Percentiles rank a stretch among this genome's conserved stretches.
phyloP scores from a whole-genome alignment of 2,329 filamentous ascomycete species.

The Tothia fuscella region DNA sequence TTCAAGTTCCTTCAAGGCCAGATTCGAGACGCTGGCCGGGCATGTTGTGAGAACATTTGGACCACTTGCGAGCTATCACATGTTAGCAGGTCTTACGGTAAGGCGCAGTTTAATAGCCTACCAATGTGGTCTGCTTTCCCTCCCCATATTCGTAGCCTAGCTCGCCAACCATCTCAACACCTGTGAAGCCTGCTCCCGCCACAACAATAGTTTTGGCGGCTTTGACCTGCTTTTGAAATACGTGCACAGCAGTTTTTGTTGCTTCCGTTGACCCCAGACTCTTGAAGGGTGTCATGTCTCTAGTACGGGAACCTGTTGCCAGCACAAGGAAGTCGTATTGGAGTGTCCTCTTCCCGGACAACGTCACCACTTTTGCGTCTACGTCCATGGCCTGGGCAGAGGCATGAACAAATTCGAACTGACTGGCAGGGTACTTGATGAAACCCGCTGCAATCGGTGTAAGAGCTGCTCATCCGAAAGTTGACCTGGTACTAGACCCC shows the following conservation, averaged over 20 bases:
- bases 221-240: conserved; percentile 27
- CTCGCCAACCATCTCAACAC: conserved; percentile 41
- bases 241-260: conserved; percentile 29
- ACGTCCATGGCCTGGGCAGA: conserved; percentile 35
- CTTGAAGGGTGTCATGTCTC: conserved; percentile 40
- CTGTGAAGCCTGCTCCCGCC: conserved; percentile 40
- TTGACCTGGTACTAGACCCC: conserved; percentile 37
- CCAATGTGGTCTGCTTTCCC: conserved; percentile 31
- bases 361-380: conserved; percentile 29
- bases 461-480: conserved; percentile 33
- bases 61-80: neutral
- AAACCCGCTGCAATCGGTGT: conserved; percentile 33
- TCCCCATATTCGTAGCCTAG: conserved; percentile 37
- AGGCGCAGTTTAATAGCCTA: neutral
- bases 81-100: neutral
- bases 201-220: conserved; percentile 39
- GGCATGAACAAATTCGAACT: conserved; percentile 43
- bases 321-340: conserved; percentile 43
- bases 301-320: conserved; percentile 40
- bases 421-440: conserved; percentile 32
- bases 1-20: neutral
- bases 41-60: neutral
- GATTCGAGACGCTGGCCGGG: neutral
- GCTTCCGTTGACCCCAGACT: conserved; percentile 30
- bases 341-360: conserved; percentile 28